Base-by-base conservation (phyloP, 306 rosid genomes). In the Ceratonia siliqua region DNA sequence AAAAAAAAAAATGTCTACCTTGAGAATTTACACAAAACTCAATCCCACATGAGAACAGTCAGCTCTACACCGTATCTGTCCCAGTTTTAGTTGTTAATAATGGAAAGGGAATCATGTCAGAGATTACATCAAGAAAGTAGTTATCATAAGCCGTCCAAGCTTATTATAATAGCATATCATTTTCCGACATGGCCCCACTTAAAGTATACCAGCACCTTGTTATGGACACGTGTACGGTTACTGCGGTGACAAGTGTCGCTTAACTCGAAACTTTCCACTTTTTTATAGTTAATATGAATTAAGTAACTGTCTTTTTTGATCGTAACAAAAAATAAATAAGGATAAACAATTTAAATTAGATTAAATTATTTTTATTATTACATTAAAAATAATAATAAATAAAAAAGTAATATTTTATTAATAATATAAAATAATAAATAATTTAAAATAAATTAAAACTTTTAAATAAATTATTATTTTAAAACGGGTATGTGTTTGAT, bases 71-170 rank as follows among this genome's bases (percentile, higher is more conserved):
- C n/a, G n/a, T n/a, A n/a, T n/a, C n/a, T n/a, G n/a, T n/a, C n/a
- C 25, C 6, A 5, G 18, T 13, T 61, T 39, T 43, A 0, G 35
- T 4, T 2, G 18, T n/a, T n/a, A 41, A 1, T 3, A 53, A 45
- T 36, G 55, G 63, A 70, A 10, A 57, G 55, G 63, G 64, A 10
- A 57, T 21, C 2, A 63, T 65, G 66, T 64, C 81, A 70, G 46
- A 57, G 28, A 59, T 18, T 10, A 38, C 75, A 78, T 59, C 62
- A 61, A 2, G 6, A 58, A 67, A 2, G 56, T 10, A 8, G 13
- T 68, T 73, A 75, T 82, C 80, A 70, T 21, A 2, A 22, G 28
- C 82, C 86, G 88, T n/a, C 84, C 88, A 66, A 36, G 9, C 22
- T 21, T 53, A n/a, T 61, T 45, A 3, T 14, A 59, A 52, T 30